Evolutionary conservation across 2,329 filamentous ascomycete species (phyloP).

Genomic region (Neopestalotiopsis clavispora): DNA sequence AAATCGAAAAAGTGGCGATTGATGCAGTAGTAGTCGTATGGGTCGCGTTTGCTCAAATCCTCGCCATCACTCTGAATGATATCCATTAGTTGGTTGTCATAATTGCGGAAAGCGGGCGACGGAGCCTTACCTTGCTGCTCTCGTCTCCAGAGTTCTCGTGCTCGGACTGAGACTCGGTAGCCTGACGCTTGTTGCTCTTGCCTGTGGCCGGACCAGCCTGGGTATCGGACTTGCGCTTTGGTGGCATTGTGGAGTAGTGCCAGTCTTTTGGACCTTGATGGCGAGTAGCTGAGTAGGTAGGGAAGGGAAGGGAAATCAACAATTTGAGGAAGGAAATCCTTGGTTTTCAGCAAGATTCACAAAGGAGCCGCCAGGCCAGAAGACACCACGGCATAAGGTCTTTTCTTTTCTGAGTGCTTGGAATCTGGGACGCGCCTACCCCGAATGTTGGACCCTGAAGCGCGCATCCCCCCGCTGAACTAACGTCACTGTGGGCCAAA

Average conservation of each 20-base stretch:
- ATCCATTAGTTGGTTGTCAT: neutral
- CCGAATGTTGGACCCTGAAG: no score
- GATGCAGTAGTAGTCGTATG: slow-evolving; percentile 26
- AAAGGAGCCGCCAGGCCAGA: no score
- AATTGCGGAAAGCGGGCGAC: neutral
- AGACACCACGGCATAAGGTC: no score
- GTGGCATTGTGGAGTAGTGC: slow-evolving; percentile 1
- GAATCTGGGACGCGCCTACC: no score
- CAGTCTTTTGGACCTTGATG: no score
- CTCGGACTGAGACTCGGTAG: neutral
- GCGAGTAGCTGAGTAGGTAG: no score
- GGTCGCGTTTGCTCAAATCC: slow-evolving; percentile 18
- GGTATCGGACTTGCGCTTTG: slow-evolving; percentile 9
- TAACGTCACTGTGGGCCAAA: no score
- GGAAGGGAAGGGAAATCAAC: no score
- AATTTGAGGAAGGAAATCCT: no score
- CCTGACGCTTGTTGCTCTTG: neutral
- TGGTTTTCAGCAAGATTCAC: no score
- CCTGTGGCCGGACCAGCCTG: neutral
- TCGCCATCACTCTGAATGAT: slow-evolving; percentile 11
- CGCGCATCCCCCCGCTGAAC: no score
- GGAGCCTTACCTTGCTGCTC: neutral
- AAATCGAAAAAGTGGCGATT: slow-evolving; percentile 29
- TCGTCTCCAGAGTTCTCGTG: neutral
- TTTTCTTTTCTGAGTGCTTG: no score